phyloP scores from a whole-genome alignment of 176 grass and related monocot genomes.

The Juncus effusus region DNA sequence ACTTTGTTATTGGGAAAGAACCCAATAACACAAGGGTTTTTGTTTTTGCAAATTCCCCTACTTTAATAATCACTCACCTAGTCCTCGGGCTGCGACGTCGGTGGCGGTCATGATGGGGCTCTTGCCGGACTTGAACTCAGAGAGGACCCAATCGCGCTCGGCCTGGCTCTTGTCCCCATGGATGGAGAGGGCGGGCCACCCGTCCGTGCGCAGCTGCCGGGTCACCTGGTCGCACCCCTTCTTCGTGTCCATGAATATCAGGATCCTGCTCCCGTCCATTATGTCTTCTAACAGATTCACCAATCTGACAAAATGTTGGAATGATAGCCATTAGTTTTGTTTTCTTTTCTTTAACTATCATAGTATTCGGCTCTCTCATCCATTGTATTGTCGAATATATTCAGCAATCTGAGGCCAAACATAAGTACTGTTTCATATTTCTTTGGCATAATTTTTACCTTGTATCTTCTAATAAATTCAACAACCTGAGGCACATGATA shows the following conservation, averaged over 20 bases:
- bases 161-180: conserved; percentile 98
- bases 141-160: conserved; percentile 96
- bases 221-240: conserved; percentile 94
- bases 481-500: conserved; percentile 49
- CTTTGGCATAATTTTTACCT: conserved; percentile 28
- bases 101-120: conserved; percentile 99
- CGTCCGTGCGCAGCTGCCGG: conserved; percentile 87
- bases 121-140: conserved; percentile 95
- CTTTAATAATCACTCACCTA: conserved; percentile 42
- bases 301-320: conserved; percentile 38
- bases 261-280: conserved; percentile 95
- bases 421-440: too few species aligned
- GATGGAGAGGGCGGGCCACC: conserved; percentile 96
- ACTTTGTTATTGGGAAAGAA: conserved; percentile 93
- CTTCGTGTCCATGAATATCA: conserved; percentile 98
- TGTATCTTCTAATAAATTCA: conserved; percentile 94
- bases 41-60: too few species aligned
- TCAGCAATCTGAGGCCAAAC: too few species aligned
- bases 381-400: too few species aligned
- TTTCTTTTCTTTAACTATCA: too few species aligned
- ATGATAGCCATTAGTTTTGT: too few species aligned
- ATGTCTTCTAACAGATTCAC: conserved; percentile 96
- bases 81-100: conserved; percentile 85
- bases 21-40: too few species aligned
- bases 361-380: background rate